Conservation (phyloP, 129 eudicot species). For the Helianthus tuberosus region DNA sequence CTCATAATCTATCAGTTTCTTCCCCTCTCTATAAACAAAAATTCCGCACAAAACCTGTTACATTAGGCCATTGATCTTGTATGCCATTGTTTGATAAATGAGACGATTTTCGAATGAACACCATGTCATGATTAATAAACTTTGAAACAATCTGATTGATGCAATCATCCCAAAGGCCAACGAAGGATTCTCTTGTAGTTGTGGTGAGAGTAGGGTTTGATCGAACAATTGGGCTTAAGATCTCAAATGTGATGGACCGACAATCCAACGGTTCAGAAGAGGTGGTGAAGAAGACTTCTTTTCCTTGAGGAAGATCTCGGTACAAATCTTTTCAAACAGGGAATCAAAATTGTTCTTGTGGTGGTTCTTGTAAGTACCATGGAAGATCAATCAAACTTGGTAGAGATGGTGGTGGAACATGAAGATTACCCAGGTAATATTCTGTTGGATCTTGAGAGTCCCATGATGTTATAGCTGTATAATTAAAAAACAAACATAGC, state of each 20-base stretch:
- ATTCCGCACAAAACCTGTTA: conserved; percentile 56
- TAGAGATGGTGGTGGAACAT: conserved; percentile 59
- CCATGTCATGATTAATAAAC: conserved; percentile 51
- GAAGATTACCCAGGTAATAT: conserved; percentile 65
- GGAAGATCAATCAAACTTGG: conserved; percentile 70
- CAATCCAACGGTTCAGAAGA: conserved; percentile 61
- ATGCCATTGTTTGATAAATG: conserved; percentile 20
- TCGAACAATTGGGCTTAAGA: conserved; percentile 54
- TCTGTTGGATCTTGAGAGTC: conserved; percentile 81
- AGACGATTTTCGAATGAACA: conserved; percentile 50
- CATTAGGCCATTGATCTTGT: conserved; percentile 79
- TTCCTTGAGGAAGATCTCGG: conserved; percentile 75
- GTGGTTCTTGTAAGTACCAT: conserved; percentile 83
- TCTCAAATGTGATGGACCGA: conserved; percentile 50
- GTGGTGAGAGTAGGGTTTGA: conserved; percentile 53
- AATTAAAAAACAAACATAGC: neutral
- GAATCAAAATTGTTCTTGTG: conserved; percentile 62
- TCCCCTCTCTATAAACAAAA: conserved; percentile 87
- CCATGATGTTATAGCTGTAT: conserved; percentile 54
- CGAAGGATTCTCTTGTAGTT: conserved; percentile 55
- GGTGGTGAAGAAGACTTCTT: conserved; percentile 66
- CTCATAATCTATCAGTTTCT: conserved; percentile 58
- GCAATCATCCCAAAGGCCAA: conserved; percentile 83
- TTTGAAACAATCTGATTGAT: conserved; percentile 62
- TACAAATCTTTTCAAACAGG: conserved; percentile 65